A percentile compares a stretch with the other conserved stretches of the same genome.
These are phyloP conservation scores for Micromonas commoda DNA, from an alignment of 139 green algal genomes.

Conservation along the genomic window DNA sequence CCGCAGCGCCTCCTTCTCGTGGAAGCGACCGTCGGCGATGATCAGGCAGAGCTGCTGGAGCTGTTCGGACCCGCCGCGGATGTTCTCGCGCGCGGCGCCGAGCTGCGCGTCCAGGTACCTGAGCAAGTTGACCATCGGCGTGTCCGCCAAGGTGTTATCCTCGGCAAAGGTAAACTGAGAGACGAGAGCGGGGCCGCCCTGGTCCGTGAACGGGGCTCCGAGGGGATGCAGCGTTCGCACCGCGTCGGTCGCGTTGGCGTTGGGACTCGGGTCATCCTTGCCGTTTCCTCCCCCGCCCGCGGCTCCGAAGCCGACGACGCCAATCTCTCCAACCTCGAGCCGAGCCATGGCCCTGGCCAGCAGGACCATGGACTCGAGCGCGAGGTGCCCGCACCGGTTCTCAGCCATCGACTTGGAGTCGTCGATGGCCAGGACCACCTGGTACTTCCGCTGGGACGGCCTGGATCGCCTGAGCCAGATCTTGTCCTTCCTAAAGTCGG, in stretches of 20 bases:
- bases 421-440: conserved; percentile 85
- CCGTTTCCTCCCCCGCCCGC: neutral
- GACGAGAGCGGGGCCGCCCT: conserved; percentile 66
- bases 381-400: conserved; percentile 73
- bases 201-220: conserved; percentile 74
- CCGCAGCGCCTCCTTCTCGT: conserved; percentile 83
- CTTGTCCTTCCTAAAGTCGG: conserved; percentile 93
- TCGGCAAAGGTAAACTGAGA: conserved; percentile 44
- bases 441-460: conserved; percentile 90
- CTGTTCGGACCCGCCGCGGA: neutral
- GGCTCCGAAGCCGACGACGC: conserved; percentile 84
- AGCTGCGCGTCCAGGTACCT: conserved; percentile 61
- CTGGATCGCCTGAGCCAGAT: conserved; percentile 94
- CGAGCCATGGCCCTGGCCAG: conserved; percentile 78
- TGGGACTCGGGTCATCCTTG: neutral
- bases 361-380: conserved; percentile 80
- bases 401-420: conserved; percentile 91
- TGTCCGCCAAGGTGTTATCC: conserved; percentile 92
- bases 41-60: conserved; percentile 94
- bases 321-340: conserved; percentile 85
- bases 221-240: conserved; percentile 74
- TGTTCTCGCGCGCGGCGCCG: conserved; percentile 47
- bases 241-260: conserved; percentile 32
- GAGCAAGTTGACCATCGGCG: conserved; percentile 81
- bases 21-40: conserved; percentile 90